phyloP scores from a whole-genome alignment of 306 rosid genomes.

The Trifolium repens region DNA sequence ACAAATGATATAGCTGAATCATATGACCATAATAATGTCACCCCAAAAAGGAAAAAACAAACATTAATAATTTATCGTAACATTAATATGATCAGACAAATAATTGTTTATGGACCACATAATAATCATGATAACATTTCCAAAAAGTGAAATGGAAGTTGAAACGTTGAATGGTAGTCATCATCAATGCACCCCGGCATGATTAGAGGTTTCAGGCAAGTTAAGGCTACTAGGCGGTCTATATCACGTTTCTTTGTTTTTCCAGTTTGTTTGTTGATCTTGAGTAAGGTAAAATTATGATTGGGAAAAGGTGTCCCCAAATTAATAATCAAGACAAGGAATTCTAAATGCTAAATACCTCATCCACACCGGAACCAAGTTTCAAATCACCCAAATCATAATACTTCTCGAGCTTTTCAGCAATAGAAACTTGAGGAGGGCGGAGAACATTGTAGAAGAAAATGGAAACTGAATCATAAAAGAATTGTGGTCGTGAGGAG shows the following conservation, averaged over 20 bases:
- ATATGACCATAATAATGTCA: not conserved
- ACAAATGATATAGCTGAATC: slow-evolving; percentile 32
- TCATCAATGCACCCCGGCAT: slow-evolving; percentile 8
- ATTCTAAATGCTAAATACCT: slow-evolving; percentile 58
- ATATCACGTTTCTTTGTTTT: not conserved
- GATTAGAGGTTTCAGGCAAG: slow-evolving; percentile 31
- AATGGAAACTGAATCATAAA: slow-evolving; percentile 94
- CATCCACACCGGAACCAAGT: slow-evolving; percentile 78
- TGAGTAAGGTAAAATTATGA: not conserved
- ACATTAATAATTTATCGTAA: not conserved
- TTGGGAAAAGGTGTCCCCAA: slow-evolving; percentile 8
- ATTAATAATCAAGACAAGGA: slow-evolving; percentile 21
- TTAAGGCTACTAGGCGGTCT: not conserved
- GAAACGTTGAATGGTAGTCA: not conserved
- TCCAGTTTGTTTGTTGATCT: slow-evolving; percentile 6
- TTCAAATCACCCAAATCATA: slow-evolving; percentile 90
- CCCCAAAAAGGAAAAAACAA: not conserved
- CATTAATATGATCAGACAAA: not conserved
- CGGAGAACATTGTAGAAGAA: slow-evolving; percentile 91
- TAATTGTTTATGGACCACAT: not conserved
- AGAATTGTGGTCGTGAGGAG: slow-evolving; percentile 94
- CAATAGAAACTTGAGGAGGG: slow-evolving; percentile 78
- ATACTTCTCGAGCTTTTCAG: slow-evolving; percentile 84
- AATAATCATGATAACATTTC: slow-evolving; percentile 5
- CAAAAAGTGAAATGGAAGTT: not conserved